Percentiles rank a stretch among this genome's conserved stretches.
Evolutionary conservation across 1,139 yeast species (phyloP).

Genomic region (Kodamaea alishanica): DNA sequence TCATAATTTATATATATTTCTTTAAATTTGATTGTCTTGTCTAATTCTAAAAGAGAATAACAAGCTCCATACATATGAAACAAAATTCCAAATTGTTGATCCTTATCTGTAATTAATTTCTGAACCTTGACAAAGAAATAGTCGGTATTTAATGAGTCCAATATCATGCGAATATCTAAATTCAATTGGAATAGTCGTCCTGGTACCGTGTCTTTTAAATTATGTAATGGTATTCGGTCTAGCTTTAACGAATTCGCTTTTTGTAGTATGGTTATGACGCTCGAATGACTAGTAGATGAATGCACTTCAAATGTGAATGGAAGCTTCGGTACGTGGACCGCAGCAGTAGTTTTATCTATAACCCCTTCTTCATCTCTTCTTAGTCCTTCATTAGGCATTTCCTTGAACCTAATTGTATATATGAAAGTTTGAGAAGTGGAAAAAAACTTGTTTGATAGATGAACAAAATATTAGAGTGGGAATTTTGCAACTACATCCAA

Average conservation of each 20-base stretch:
- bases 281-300: slow-evolving; percentile 12
- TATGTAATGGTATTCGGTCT: slow-evolving; percentile 6
- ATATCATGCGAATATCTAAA: slow-evolving; percentile 6
- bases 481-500: not conserved
- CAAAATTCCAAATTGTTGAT: slow-evolving; percentile 18
- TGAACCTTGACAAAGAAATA: slow-evolving; percentile 17
- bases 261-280: slow-evolving; percentile 15
- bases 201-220: not conserved
- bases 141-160: slow-evolving; percentile 8
- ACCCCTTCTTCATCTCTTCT: not conserved
- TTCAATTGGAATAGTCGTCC: slow-evolving; percentile 11
- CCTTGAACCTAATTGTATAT: too few species aligned
- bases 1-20: slow-evolving; percentile 8
- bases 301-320: slow-evolving; percentile 17
- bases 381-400: not conserved
- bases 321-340: slow-evolving; percentile 2
- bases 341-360: not conserved
- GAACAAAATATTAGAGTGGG: too few species aligned
- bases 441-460: too few species aligned
- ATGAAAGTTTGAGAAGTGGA: too few species aligned
- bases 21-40: slow-evolving; percentile 7
- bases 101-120: slow-evolving; percentile 14
- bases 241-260: slow-evolving; percentile 10
- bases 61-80: slow-evolving; percentile 14
- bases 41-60: slow-evolving; percentile 19